Evolutionary conservation across 305 asterid genomes (phyloP), one percentile per base, ranked within the genome.

Genomic region (Coffea humblotiana): DNA sequence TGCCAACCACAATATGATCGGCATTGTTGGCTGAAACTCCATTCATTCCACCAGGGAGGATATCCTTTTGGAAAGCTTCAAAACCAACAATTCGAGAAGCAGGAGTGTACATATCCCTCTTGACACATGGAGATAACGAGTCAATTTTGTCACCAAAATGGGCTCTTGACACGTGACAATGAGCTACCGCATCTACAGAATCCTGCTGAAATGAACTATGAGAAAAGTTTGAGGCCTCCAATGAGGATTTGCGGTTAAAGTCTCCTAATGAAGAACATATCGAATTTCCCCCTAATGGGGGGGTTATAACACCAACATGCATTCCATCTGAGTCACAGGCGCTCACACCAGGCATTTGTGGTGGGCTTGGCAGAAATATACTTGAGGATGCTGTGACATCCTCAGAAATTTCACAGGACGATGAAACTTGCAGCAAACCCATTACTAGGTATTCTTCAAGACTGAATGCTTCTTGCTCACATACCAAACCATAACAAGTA

Each of bases 51-150:
- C 77, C 88, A 45, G 82, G 51, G 13, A 65, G 51, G 49, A 70
- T 40, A 78, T 80, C 84, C 79, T 78, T 85, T 49, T 72, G 75
- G 76, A 69, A 79, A 83, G 84, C 88, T 56, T 88, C 79, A 78
- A 93, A 91, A 68, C 97, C 96, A 83, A 91, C 91, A 83, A 87
- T 88, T 86, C 92, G 87, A 37, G 93, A 88, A 47, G 88, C 48
- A 6, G 92, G 92, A 83, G 89, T 77, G 70, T 86, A 88, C 82
- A 80, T 77, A 82, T 76, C 85, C 76, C 72, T 37, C 80, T 77
- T 72, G 66, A 77, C 79, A 79, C 63, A 82, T 72, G 86, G 73
- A 86, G 84, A 76, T 79, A 81, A 79, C 58, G 82, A 79, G 79
- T 75, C 80, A 78, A 58, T 65, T 43, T 71, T 72, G 48, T 80